A percentile compares a stretch with the other conserved stretches of the same genome.
Evolutionary conservation across 768 basidiomycete species (phyloP).

Genomic region (Russula sp.): DNA sequence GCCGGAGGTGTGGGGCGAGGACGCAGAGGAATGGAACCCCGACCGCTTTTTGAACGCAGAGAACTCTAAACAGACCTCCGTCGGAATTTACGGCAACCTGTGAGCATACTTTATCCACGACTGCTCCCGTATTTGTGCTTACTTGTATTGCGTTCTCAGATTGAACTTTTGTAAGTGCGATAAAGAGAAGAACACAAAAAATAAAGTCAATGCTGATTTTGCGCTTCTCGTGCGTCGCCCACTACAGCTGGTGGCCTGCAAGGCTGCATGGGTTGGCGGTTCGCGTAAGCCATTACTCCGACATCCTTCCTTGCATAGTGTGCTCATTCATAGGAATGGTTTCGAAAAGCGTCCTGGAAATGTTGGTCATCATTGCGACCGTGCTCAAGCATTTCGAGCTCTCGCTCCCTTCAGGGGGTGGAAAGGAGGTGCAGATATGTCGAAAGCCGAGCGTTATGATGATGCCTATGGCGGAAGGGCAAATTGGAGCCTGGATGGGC

Average conservation of each 20-base stretch:
- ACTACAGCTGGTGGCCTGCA: slow-evolving; percentile 14
- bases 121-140: background rate
- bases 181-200: background rate
- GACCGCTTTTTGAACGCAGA: slow-evolving; percentile 14
- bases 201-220: background rate
- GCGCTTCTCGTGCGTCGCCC: background rate
- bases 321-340: background rate
- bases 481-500: slow-evolving; percentile 11
- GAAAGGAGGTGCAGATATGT: background rate
- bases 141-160: background rate
- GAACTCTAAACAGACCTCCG: background rate
- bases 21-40: slow-evolving; percentile 17
- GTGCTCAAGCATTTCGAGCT: slow-evolving; percentile 19
- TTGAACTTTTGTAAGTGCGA: slow-evolving; percentile 15
- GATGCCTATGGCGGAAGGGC: slow-evolving; percentile 16
- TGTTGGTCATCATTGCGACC: slow-evolving; percentile 11
- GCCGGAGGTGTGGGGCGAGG: slow-evolving; percentile 18
- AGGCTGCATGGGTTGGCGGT: slow-evolving; percentile 22
- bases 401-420: background rate
- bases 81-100: slow-evolving; percentile 19
- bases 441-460: slow-evolving; percentile 14
- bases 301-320: background rate
- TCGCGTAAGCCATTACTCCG: slow-evolving; percentile 5
- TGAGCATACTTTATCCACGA: background rate
- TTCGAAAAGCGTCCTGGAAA: slow-evolving; percentile 14